Conservation (phyloP, 169 alveolate species). For the Plasmodium ovale region DNA sequence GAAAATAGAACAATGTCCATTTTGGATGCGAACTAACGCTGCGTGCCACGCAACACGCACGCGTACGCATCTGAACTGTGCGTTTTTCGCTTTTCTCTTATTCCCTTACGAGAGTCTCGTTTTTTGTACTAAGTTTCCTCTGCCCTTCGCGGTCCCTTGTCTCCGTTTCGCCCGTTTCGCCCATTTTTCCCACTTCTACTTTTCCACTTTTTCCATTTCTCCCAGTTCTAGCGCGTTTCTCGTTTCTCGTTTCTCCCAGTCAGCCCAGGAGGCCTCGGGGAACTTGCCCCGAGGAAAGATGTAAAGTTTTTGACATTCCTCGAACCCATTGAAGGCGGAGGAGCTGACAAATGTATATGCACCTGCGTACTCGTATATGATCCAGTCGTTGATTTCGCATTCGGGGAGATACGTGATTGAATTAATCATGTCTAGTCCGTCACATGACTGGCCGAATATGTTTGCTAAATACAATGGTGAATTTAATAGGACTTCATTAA, state of each 20-base stretch:
- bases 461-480: conserved; percentile 41
- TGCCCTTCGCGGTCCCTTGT: too few relatives aligned
- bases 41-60: too few relatives aligned
- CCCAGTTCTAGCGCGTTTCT: not conserved
- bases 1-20: too few relatives aligned
- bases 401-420: conserved; percentile 64
- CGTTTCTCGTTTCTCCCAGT: not conserved
- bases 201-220: not conserved
- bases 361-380: conserved; percentile 67
- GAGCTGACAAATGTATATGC: conserved; percentile 71
- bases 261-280: not conserved
- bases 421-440: conserved; percentile 70
- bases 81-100: too few relatives aligned
- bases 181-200: too few relatives aligned
- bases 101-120: too few relatives aligned
- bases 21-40: too few relatives aligned
- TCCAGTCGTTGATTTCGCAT: conserved; percentile 69
- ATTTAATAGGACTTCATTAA: not conserved
- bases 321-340: conserved; percentile 54
- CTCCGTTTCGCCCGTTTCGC: too few relatives aligned
- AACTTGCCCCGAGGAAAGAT: conserved; percentile 28
- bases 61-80: too few relatives aligned
- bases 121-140: too few relatives aligned
- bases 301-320: conserved; percentile 31
- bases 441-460: conserved; percentile 75